Evolutionary conservation across 2,329 filamentous ascomycete genomes (phyloP).

Genomic region (Volutella citrinella): DNA sequence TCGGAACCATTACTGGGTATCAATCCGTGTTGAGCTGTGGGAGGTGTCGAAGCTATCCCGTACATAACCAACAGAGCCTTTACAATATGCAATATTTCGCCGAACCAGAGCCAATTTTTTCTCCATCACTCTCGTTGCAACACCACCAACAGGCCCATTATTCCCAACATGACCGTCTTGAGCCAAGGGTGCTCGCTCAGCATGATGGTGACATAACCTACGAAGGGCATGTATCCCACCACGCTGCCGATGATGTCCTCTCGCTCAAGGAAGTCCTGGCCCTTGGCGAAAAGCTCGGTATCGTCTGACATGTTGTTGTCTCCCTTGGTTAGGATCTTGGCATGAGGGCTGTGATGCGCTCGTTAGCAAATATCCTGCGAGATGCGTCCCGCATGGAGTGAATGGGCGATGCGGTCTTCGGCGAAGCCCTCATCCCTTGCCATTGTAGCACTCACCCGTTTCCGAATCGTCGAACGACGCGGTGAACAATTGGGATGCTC

Average conservation of each 20-base stretch:
- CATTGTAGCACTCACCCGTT: constrained; percentile 44
- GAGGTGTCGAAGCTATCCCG: no score
- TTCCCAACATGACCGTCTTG: constrained; percentile 89
- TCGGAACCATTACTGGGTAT: no score
- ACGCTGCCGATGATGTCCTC: constrained; percentile 93
- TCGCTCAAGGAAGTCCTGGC: constrained; percentile 82
- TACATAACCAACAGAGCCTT: no score
- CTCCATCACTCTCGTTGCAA: constrained; percentile 92
- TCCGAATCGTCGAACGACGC: constrained; percentile 75
- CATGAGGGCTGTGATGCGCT: constrained; percentile 40
- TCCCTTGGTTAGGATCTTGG: constrained; percentile 89
- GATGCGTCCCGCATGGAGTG: no score
- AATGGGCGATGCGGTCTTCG: no score
- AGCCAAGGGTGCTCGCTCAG: constrained; percentile 95
- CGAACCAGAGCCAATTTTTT: no score
- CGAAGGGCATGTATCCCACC: constrained; percentile 85
- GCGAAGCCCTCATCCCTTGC: no score
- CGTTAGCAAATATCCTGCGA: no score
- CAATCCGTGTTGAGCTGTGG: no score
- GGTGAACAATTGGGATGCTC: constrained; percentile 96
- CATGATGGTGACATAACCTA: constrained; percentile 95
- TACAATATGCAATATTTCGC: no score
- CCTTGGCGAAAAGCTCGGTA: constrained; percentile 78
- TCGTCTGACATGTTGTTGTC: constrained; percentile 96
- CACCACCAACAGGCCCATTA: constrained; percentile 94